Percentiles rank a stretch among this genome's conserved stretches.
phyloP scores from a whole-genome alignment of 164 flowering plant species.

The Aristolochia fimbriata region DNA sequence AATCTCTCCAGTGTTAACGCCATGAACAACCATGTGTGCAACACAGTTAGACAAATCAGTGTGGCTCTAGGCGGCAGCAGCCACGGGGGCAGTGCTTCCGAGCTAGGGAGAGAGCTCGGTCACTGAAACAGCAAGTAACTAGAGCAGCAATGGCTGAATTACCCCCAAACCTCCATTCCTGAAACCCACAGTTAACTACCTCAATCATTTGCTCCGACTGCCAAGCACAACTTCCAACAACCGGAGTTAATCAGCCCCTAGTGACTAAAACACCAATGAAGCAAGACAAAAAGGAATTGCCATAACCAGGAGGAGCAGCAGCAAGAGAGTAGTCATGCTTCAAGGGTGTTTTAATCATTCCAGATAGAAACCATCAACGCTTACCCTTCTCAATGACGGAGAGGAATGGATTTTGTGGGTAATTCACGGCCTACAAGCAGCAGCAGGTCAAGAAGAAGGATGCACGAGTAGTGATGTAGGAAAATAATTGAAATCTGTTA shows the following conservation, averaged over 20 bases:
- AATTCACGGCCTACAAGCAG: neutral
- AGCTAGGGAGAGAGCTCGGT: neutral
- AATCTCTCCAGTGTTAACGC: conserved; percentile 61
- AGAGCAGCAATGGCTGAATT: conserved; percentile 10
- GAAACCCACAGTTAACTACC: no score
- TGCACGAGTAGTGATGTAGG: neutral
- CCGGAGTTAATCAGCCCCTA: no score
- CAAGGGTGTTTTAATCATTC: neutral
- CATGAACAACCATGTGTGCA: conserved; percentile 64
- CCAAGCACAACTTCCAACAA: neutral
- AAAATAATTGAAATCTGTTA: no score
- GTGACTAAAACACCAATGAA: conserved; percentile 6
- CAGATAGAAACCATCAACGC: no score
- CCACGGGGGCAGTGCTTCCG: neutral
- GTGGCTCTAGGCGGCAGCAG: conserved; percentile 29
- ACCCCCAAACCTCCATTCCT: conserved; percentile 14
- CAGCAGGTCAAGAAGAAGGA: neutral
- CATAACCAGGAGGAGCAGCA: no score
- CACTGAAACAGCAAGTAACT: conserved; percentile 4
- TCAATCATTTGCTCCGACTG: no score
- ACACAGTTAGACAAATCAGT: conserved; percentile 55
- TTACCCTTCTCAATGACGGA: no score
- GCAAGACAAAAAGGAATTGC: neutral
- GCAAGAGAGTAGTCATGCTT: neutral
- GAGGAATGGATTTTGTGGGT: conserved; percentile 14